Evolutionary conservation across 306 rosid genomes (phyloP).

Genomic region (Dicorynia guianensis): DNA sequence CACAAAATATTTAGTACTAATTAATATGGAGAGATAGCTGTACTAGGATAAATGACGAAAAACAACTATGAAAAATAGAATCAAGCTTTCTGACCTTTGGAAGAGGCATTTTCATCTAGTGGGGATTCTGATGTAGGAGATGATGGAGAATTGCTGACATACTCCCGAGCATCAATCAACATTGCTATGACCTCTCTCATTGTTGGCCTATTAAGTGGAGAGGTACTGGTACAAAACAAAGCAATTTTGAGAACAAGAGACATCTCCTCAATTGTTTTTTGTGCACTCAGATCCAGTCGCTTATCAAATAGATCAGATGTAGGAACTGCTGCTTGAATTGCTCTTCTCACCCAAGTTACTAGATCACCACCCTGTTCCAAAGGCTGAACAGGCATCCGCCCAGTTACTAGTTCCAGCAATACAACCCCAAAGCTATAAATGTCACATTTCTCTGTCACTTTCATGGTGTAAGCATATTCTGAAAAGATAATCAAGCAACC

Average conservation of each 20-base stretch:
- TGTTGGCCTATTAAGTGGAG: conserved; percentile 82
- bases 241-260: conserved; percentile 79
- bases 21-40: not conserved
- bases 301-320: conserved; percentile 66
- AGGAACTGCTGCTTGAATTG: conserved; percentile 51
- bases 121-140: conserved; percentile 75
- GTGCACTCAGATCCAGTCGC: conserved; percentile 56
- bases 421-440: conserved; percentile 86
- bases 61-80: not conserved
- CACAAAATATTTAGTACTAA: conserved; percentile 3
- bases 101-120: conserved; percentile 57
- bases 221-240: conserved; percentile 72
- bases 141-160: conserved; percentile 57
- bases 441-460: conserved; percentile 85
- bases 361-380: conserved; percentile 83
- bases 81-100: conserved; percentile 59
- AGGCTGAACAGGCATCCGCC: conserved; percentile 80
- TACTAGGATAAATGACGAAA: not conserved
- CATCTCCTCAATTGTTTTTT: conserved; percentile 65
- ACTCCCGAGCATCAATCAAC: conserved; percentile 73
- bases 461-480: conserved; percentile 90
- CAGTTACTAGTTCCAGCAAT: conserved; percentile 72
- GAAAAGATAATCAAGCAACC: conserved; percentile 43
- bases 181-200: conserved; percentile 85
- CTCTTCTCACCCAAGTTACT: conserved; percentile 71